Evolutionary conservation across 2,329 filamentous ascomycete species (phyloP).

Genomic region (Claviceps sorghi): DNA sequence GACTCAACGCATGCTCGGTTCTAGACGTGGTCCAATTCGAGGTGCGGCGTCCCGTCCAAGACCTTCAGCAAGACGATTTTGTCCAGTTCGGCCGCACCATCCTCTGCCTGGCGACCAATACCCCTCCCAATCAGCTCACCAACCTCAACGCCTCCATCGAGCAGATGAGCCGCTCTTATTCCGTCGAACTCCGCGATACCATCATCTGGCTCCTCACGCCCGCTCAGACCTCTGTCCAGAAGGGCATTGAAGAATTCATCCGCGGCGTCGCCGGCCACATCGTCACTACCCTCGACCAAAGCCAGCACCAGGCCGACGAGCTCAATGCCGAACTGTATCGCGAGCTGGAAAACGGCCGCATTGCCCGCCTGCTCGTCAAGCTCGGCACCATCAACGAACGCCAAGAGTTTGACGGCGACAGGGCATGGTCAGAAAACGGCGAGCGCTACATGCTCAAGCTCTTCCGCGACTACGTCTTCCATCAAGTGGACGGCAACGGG

Average conservation of each 20-base stretch:
- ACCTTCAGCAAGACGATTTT: constrained; percentile 81
- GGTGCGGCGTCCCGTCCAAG: constrained; percentile 47
- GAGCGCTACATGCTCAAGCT: constrained; percentile 87
- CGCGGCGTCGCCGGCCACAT: constrained; percentile 65
- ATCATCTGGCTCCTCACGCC: constrained; percentile 69
- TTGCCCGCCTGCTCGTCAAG: constrained; percentile 68
- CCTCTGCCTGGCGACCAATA: constrained; percentile 65
- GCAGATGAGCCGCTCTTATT: constrained; percentile 62
- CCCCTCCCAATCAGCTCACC: constrained; percentile 33
- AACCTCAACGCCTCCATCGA: constrained; percentile 62
- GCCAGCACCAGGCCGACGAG: constrained; percentile 66
- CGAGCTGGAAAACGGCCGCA: constrained; percentile 79
- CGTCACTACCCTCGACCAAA: constrained; percentile 59
- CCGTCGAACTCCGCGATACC: constrained; percentile 61
- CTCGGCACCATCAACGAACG: constrained; percentile 80
- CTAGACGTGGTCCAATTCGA: constrained; percentile 83
- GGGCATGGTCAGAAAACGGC: constrained; percentile 79
- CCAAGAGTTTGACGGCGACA: constrained; percentile 65
- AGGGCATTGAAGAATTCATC: constrained; percentile 68
- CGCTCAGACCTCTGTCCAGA: constrained; percentile 37
- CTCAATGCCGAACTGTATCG: constrained; percentile 56
- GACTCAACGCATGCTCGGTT: constrained; percentile 76
- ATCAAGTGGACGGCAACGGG: constrained; percentile 77
- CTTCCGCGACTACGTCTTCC: constrained; percentile 94
- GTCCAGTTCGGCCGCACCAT: constrained; percentile 72